phyloP scores from a whole-genome alignment of 2,329 filamentous ascomycete species.

The Fusarium duplospermum region DNA sequence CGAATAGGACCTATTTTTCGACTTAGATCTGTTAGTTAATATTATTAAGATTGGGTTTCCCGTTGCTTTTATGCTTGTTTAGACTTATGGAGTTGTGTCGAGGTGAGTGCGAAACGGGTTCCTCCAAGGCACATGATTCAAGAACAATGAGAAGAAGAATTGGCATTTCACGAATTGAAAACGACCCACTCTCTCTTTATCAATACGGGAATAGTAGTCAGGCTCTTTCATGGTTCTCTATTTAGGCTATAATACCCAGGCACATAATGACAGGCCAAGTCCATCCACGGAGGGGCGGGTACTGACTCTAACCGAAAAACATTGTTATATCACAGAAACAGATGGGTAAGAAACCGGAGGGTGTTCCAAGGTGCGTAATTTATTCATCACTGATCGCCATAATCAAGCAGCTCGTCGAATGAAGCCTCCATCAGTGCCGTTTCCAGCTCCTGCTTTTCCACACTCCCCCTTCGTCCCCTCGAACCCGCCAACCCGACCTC shows the following conservation, averaged over 20 bases:
- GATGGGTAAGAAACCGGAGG: background rate
- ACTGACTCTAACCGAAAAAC: background rate
- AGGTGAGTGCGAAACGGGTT: background rate
- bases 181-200: background rate
- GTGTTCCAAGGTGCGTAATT: background rate
- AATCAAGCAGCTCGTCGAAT: background rate
- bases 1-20: background rate
- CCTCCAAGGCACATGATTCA: background rate
- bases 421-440: background rate
- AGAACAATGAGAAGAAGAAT: background rate
- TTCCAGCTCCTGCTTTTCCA: background rate
- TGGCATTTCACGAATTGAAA: background rate
- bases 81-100: background rate
- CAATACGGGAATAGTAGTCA: background rate
- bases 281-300: background rate
- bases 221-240: background rate
- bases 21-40: background rate
- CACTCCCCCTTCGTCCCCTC: background rate
- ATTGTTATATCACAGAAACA: background rate
- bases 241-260: background rate
- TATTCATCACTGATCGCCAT: background rate
- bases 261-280: background rate
- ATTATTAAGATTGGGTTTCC: background rate
- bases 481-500: background rate
- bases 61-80: background rate